Percentiles rank a stretch among this genome's conserved stretches.
Evolutionary conservation across 306 rosid species (phyloP).

Genomic region (Cucumis cinereus): DNA sequence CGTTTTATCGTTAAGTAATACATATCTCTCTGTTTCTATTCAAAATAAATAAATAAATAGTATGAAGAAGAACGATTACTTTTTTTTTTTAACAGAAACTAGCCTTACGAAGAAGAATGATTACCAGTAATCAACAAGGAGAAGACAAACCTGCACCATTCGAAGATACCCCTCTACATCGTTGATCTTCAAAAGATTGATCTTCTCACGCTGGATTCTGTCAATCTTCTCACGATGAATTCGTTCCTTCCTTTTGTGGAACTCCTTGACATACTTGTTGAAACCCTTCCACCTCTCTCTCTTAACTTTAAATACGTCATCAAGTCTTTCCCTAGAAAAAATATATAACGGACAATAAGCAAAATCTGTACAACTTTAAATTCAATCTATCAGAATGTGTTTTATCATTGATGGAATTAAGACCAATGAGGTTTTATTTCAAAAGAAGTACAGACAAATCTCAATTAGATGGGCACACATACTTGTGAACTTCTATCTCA

Average conservation of each 20-base stretch:
- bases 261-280: constrained; percentile 84
- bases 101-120: not conserved
- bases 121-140: constrained; percentile 1
- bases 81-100: too few relatives aligned
- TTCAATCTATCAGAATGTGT: not conserved
- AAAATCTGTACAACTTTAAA: not conserved
- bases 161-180: constrained; percentile 98
- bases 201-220: constrained; percentile 96
- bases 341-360: constrained; percentile 12
- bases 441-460: not conserved
- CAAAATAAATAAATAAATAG: too few relatives aligned
- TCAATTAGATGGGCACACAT: constrained; percentile 20
- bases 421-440: not conserved
- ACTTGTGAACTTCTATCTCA: constrained; percentile 98
- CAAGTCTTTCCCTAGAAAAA: constrained; percentile 77
- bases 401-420: not conserved
- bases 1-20: too few relatives aligned
- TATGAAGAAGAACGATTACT: too few relatives aligned
- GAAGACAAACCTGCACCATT: constrained; percentile 84
- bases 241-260: constrained; percentile 93
- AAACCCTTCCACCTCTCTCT: constrained; percentile 91
- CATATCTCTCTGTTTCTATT: too few relatives aligned
- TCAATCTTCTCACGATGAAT: constrained; percentile 97
- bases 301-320: constrained; percentile 78
- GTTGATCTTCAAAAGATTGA: constrained; percentile 90